phyloP scores from a whole-genome alignment of 2,329 filamentous ascomycete species.

The Trichoderma sp. region DNA sequence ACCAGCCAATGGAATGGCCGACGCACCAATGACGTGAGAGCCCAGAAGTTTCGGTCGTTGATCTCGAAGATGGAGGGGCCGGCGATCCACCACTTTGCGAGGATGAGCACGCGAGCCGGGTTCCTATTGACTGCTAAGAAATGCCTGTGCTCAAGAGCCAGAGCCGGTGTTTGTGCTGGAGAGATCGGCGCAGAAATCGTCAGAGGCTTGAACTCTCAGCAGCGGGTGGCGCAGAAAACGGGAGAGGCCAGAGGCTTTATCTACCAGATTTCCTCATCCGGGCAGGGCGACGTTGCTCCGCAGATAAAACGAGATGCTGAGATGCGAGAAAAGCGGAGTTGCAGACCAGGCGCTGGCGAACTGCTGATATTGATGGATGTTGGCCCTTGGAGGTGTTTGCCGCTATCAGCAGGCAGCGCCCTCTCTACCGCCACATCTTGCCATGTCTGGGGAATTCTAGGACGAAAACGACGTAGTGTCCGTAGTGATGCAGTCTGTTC shows the following conservation, averaged over 20 bases:
- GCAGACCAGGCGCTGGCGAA: background rate
- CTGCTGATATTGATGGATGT: constrained; percentile 1
- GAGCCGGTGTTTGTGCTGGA: background rate
- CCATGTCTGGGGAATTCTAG: background rate
- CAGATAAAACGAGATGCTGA: background rate
- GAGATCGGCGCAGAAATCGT: background rate
- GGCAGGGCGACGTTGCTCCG: background rate
- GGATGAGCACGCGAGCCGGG: background rate
- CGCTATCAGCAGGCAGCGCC: background rate
- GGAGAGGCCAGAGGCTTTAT: constrained; percentile 21
- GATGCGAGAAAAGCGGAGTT: background rate
- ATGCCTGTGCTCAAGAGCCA: background rate
- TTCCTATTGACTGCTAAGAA: background rate
- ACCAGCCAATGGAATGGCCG: constrained; percentile 2
- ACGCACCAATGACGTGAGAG: constrained; percentile 21
- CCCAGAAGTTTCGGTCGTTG: background rate
- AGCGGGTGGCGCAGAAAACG: background rate
- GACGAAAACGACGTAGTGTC: background rate
- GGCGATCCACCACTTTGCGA: constrained; percentile 2
- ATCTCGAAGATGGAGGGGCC: constrained; percentile 7
- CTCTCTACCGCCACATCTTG: background rate
- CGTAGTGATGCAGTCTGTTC: background rate
- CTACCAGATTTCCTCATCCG: constrained; percentile 17
- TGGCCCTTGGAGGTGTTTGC: background rate
- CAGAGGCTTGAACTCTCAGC: constrained; percentile 23